Conservation (phyloP, 495 filamentous ascomycete species). For the Articulospora tetracladia region DNA sequence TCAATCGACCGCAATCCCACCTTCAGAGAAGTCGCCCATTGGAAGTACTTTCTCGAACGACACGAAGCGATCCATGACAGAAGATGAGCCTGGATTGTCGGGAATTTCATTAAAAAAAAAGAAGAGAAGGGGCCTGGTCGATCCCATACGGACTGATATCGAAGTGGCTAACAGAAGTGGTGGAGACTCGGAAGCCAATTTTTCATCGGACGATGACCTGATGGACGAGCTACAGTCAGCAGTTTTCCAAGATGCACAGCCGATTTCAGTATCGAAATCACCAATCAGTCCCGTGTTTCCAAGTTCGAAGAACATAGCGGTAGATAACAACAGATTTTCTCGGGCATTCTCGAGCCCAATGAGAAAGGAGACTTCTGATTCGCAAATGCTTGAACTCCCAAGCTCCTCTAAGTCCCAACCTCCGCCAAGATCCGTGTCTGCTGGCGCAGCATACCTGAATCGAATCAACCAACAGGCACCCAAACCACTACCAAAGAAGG, state of each 20-base stretch:
- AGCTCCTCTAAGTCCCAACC: conserved; percentile 1
- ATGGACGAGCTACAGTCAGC: conserved; percentile 86
- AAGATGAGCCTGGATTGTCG: conserved; percentile 11
- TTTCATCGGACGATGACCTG: conserved; percentile 79
- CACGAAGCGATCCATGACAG: conserved; percentile 6
- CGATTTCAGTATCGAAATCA: conserved; percentile 79
- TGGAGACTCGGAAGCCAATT: conserved; percentile 58
- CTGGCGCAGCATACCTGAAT: conserved; percentile 41
- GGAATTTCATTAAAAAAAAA: conserved; percentile 25
- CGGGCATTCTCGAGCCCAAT: conserved; percentile 49
- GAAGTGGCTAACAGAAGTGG: conserved; percentile 36
- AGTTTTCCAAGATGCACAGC: conserved; percentile 77
- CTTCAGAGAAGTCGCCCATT: conserved; percentile 19
- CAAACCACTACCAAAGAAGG: conserved; percentile 60
- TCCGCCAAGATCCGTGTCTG: conserved; percentile 42
- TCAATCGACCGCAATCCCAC: neutral
- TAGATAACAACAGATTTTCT: conserved; percentile 38
- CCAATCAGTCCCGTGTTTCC: conserved; percentile 67
- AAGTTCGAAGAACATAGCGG: conserved; percentile 29
- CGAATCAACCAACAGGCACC: conserved; percentile 40
- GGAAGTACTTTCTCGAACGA: conserved; percentile 21
- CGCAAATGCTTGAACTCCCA: conserved; percentile 9
- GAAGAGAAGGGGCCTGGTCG: conserved; percentile 45
- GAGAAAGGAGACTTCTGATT: conserved; percentile 26
- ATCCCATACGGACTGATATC: conserved; percentile 52